These are phyloP conservation scores for Fusarium setosum DNA, from an alignment of 2,329 filamentous ascomycete species.

Conservation along the genomic window DNA sequence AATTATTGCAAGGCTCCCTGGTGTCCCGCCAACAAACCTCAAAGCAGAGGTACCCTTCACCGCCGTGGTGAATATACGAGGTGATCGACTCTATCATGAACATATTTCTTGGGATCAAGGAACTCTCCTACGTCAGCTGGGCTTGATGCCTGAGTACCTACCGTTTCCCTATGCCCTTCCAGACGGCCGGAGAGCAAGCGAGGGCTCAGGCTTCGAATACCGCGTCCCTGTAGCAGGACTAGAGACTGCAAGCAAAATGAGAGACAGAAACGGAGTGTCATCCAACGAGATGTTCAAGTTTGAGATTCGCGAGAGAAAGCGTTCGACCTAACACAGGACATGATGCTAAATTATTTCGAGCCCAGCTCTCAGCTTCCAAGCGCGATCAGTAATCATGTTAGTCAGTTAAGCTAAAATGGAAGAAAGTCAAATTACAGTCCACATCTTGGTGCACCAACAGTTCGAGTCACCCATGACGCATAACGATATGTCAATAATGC, in stretches of 20 bases:
- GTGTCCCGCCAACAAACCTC: constrained; percentile 65
- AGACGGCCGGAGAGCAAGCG: constrained; percentile 44
- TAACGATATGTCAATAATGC: too few relatives aligned
- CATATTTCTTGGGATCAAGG: constrained; percentile 77
- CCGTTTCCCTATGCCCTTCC: constrained; percentile 68
- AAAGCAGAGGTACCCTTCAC: constrained; percentile 70
- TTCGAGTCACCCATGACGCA: too few relatives aligned
- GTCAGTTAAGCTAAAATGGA: too few relatives aligned
- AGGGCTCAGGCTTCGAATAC: constrained; percentile 42
- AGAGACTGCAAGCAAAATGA: constrained; percentile 48
- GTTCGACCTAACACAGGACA: too few relatives aligned
- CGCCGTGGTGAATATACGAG: constrained; percentile 71
- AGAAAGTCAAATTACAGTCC: too few relatives aligned
- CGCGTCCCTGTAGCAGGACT: constrained; percentile 46
- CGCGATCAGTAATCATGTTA: too few relatives aligned
- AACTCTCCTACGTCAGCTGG: constrained; percentile 70
- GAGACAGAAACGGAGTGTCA: constrained; percentile 42
- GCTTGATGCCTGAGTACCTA: constrained; percentile 68
- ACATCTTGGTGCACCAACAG: too few relatives aligned
- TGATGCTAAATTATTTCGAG: too few relatives aligned
- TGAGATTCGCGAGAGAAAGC: constrained; percentile 24
- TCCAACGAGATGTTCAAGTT: constrained; percentile 49
- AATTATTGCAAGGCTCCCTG: constrained; percentile 54
- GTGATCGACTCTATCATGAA: constrained; percentile 73
- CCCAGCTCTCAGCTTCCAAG: too few relatives aligned